Evolutionary conservation across 257 asterid genomes (phyloP).

Genomic region (Catharanthus roseus): DNA sequence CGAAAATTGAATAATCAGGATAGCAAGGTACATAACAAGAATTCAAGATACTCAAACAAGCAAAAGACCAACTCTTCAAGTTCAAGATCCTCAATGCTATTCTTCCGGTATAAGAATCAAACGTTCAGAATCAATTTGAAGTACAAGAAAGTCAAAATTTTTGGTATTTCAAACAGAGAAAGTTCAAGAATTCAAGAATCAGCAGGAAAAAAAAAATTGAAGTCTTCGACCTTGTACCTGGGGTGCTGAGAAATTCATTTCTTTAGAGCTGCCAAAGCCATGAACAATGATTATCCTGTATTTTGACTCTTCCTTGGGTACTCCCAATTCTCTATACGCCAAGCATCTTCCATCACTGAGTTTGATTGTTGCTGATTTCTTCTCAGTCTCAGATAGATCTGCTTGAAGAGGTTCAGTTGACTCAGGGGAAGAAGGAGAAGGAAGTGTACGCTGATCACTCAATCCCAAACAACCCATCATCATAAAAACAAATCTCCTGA

Average conservation of each 20-base stretch:
- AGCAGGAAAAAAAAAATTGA: slow-evolving; percentile 3
- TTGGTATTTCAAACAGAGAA: not conserved
- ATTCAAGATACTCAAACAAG: not conserved
- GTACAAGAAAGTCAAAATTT: not conserved
- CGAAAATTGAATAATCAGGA: not conserved
- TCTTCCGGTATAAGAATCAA: not conserved
- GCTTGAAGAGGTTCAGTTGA: slow-evolving; percentile 26
- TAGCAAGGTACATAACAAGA: not conserved
- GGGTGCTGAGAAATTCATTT: slow-evolving; percentile 77
- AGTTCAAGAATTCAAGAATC: slow-evolving; percentile 1
- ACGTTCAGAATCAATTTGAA: not conserved
- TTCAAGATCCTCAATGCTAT: not conserved
- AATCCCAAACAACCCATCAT: slow-evolving; percentile 85
- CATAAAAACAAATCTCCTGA: slow-evolving; percentile 50
- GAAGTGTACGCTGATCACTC: slow-evolving; percentile 48
- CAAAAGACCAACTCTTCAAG: not conserved
- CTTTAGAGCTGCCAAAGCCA: slow-evolving; percentile 90
- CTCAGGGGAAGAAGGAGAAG: slow-evolving; percentile 35
- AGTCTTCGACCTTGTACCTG: slow-evolving; percentile 35
- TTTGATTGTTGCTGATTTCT: slow-evolving; percentile 37
- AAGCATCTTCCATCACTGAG: slow-evolving; percentile 80
- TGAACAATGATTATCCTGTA: slow-evolving; percentile 66
- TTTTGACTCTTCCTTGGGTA: slow-evolving; percentile 55
- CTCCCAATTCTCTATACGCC: slow-evolving; percentile 85
- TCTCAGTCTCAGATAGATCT: slow-evolving; percentile 21